Conservation (phyloP, 129 eudicot species). For the Flaveria ramosissima region DNA sequence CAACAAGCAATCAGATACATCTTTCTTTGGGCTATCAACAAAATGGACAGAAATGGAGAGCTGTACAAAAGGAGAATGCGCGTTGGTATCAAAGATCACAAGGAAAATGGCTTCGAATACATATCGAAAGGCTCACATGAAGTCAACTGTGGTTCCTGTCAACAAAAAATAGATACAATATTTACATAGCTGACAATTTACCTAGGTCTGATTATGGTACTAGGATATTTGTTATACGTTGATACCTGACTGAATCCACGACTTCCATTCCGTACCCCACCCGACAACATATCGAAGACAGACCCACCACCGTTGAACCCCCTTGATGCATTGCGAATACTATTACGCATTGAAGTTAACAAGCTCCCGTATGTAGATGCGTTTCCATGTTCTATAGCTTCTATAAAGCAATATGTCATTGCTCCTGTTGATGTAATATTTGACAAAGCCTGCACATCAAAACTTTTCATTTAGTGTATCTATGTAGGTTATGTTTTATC, state of each 20-base stretch:
- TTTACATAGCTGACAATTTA: too few relatives aligned
- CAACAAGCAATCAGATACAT: neutral
- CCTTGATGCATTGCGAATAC: constrained; percentile 53
- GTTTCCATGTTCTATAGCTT: constrained; percentile 92
- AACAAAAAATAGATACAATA: neutral
- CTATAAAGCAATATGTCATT: constrained; percentile 88
- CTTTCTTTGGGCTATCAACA: too few relatives aligned
- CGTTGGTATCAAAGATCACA: constrained; percentile 36
- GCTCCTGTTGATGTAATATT: constrained; percentile 94
- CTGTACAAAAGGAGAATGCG: constrained; percentile 29
- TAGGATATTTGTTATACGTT: neutral
- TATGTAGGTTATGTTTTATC: neutral
- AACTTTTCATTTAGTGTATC: neutral
- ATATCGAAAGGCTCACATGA: constrained; percentile 71
- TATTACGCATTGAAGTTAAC: constrained; percentile 70
- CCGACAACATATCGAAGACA: constrained; percentile 58
- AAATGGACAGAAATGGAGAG: too few relatives aligned
- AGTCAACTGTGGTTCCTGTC: constrained; percentile 84
- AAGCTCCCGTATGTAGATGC: constrained; percentile 80
- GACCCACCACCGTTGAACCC: constrained; percentile 41
- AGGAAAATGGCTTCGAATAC: constrained; percentile 71
- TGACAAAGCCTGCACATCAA: constrained; percentile 69
- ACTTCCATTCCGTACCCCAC: constrained; percentile 48
- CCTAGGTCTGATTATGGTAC: neutral
- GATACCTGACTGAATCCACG: constrained; percentile 59